Evolutionary conservation across 441 rosid genomes (phyloP), one percentile per base, ranked within the genome.

Genomic region (Raphanus hybrid): DNA sequence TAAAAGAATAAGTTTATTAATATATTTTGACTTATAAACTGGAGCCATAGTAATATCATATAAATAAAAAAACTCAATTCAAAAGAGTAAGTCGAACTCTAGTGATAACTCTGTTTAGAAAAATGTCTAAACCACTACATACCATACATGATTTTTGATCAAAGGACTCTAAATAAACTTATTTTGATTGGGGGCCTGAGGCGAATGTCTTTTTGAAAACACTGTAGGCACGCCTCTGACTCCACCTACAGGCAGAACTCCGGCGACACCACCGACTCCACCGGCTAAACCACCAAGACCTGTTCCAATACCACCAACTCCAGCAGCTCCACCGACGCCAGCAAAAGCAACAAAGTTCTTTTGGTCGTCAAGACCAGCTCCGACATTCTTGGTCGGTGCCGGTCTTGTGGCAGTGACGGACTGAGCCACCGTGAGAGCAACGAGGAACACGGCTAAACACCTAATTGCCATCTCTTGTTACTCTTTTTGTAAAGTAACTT

Each of bases 261-360:
- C 79, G n/a, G 69, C 80, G 0, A 70, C 69, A 45, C 76, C 80
- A 35, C 85, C 70, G 5, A 75, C 69, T 50, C 79, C 79, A 8
- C 91, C 91, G 1, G 62, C 88, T 0, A 82, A 39, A 20, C 85
- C 88, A 8, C 89, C 89, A 64, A 75, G 82, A 6, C 88, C 89
- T 59, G 64, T 3, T 35, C 58, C 58, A 14, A 52, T 9, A 52
- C 58, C 58, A 52, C 58, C 58, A 52, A 52, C 58, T 52, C 78
- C 89, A 11, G 87, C 77, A 73, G 57, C 82, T 67, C 96, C 96
- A 12, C 96, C 93, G 54, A 91, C 78, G 0, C 95, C 95, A 45
- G 81, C 90, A 39, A 74, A 90, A 8, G 84, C 81, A n/a, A 67
- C 67, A 43, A 88, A 81, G 81, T 83, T 90, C 90, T 90, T 90